Evolutionary conservation across 139 green algal species (phyloP).

Genomic region (Chlorella ohadii): DNA sequence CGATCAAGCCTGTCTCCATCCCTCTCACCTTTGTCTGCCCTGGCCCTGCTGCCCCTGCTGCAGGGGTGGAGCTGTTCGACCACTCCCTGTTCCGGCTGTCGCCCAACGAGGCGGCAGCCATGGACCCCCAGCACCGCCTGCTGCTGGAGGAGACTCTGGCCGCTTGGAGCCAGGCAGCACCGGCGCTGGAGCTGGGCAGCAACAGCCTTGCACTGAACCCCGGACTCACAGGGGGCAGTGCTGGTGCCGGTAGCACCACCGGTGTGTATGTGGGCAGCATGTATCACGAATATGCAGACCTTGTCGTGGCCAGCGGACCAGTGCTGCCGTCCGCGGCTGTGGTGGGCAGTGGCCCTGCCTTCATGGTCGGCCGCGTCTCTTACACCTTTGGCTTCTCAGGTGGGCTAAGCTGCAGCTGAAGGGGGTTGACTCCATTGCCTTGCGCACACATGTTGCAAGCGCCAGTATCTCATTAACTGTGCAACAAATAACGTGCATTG

Average conservation of each 20-base stretch:
- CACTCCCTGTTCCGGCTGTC: slow-evolving; percentile 63
- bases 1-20: too few species aligned
- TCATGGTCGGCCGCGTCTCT: slow-evolving; percentile 60
- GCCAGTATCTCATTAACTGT: too few species aligned
- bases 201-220: background rate
- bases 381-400: slow-evolving; percentile 68
- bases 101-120: slow-evolving; percentile 52
- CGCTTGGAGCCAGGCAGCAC: slow-evolving; percentile 3
- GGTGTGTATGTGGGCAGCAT: slow-evolving; percentile 66
- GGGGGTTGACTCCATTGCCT: too few species aligned
- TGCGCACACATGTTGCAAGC: too few species aligned
- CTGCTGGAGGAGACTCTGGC: slow-evolving; percentile 45
- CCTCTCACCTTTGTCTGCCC: too few species aligned
- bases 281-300: slow-evolving; percentile 56
- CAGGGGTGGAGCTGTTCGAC: slow-evolving; percentile 71
- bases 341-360: slow-evolving; percentile 47
- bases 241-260: background rate
- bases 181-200: background rate
- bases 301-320: background rate
- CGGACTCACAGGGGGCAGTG: background rate
- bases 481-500: background rate
- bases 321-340: slow-evolving; percentile 37
- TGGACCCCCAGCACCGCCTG: slow-evolving; percentile 84
- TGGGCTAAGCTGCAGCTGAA: too few species aligned
- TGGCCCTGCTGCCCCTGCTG: background rate